These are phyloP conservation scores for Rhododendron henanense DNA, from an alignment of 148 eudicot genomes.

Conservation along the genomic window DNA sequence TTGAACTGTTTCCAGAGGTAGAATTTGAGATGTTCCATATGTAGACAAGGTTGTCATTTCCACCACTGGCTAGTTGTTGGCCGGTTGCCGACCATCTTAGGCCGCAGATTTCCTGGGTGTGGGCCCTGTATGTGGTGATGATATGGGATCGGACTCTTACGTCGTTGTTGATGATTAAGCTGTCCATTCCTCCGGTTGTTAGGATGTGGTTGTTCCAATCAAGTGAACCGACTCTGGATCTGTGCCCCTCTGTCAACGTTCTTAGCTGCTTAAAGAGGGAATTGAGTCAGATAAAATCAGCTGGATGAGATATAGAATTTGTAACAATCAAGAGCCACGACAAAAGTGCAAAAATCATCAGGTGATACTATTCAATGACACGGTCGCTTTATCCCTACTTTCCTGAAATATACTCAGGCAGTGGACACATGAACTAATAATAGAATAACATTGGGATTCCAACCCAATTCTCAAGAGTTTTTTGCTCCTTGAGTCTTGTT, in stretches of 20 bases:
- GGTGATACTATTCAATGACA: too few species aligned
- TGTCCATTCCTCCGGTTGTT: slow-evolving; percentile 45
- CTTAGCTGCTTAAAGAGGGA: slow-evolving; percentile 24
- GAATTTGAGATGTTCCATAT: slow-evolving; percentile 25
- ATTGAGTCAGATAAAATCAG: background rate
- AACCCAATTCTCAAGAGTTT: too few species aligned
- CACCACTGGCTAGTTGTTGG: slow-evolving; percentile 49
- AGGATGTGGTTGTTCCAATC: slow-evolving; percentile 46
- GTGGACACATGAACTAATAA: too few species aligned
- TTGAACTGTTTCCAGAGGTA: background rate
- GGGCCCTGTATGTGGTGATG: slow-evolving; percentile 34
- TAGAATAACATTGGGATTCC: too few species aligned
- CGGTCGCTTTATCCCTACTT: too few species aligned
- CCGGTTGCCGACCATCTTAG: slow-evolving; percentile 45
- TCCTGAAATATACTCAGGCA: too few species aligned
- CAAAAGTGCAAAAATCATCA: background rate
- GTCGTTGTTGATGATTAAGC: slow-evolving; percentile 38
- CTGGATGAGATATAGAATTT: background rate
- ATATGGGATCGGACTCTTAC: slow-evolving; percentile 29
- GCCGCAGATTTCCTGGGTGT: slow-evolving; percentile 37
- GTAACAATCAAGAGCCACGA: background rate
- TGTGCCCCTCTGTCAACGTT: slow-evolving; percentile 33
- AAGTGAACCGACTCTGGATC: slow-evolving; percentile 33
- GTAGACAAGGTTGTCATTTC: slow-evolving; percentile 32
- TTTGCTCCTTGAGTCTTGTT: too few species aligned